Base-by-base conservation (phyloP, 1,284 basidiomycete species). In the Naganishia cerealis region DNA sequence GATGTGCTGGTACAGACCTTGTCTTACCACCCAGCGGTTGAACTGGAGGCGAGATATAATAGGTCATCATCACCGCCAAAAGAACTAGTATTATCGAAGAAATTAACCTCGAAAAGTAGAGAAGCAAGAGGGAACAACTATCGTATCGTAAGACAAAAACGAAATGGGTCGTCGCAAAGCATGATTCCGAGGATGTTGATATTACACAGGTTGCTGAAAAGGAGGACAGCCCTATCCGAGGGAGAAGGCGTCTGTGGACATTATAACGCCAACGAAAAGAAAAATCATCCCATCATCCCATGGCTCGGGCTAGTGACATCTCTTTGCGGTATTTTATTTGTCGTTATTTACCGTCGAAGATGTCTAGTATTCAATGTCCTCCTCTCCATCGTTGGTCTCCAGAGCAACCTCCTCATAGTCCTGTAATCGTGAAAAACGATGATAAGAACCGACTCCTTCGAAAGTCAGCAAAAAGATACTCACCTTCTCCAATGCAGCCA, bases 391-490 rank as follows among this genome's bases (percentile, higher is more conserved):
- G 59, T 89, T 89, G 65, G 90, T 90, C 83, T 93, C 91, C 69
- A 90, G 88, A 75, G 92, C 92, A 79, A 96, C 93, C 82, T 94
- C 92, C 81, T 94, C 91, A 79, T 94, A 95, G 76, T 94, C 92
- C 70, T 71, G 46, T 65, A 87, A n/a, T 91, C 91, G 72, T 91
- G 88, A 43, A 90, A 46, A 39, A 33, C 2, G 16, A 16, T 21
- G 24, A 43, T 65, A 8, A 67, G 36, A 2, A 57, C 8, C 50
- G 15, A 9, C n/a, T 7, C 16, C n/a, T 43, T 36, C 42, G 2
- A 54, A 24, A 39, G 7, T 26, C 7, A 36, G 48, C 9, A 36
- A 10, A 36, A 57, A 18, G 29, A 38, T n/a, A 56, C 69, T 66
- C 16, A 71, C 91, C 83, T 96, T 95, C 85, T 97, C 94, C 70